Evolutionary conservation across 2,329 filamentous ascomycete genomes (phyloP).

Genomic region (Pseudogymnoascus sp.): DNA sequence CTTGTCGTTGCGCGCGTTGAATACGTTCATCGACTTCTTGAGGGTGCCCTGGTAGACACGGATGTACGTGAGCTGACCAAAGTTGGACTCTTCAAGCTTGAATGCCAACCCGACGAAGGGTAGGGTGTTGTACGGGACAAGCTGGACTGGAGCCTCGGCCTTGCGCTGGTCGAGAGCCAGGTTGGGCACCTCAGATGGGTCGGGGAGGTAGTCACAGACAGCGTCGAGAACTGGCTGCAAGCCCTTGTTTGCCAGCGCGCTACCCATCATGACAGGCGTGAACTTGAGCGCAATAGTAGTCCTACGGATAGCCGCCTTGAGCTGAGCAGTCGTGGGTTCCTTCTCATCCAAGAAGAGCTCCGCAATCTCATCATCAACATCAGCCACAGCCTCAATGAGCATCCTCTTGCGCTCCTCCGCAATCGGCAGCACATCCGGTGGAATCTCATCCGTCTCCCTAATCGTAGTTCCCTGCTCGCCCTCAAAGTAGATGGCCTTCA

Average conservation of each 20-base stretch:
- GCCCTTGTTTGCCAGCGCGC: conserved; percentile 86
- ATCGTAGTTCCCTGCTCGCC: conserved; percentile 73
- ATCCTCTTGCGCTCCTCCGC: conserved; percentile 74
- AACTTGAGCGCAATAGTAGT: conserved; percentile 87
- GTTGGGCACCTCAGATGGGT: conserved; percentile 84
- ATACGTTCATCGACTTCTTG: conserved; percentile 81
- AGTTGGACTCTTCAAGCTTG: conserved; percentile 98
- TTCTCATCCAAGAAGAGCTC: conserved; percentile 87
- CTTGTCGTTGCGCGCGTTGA: conserved; percentile 89
- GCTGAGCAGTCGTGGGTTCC: conserved; percentile 69
- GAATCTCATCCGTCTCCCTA: conserved; percentile 69
- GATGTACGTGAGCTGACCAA: conserved; percentile 95
- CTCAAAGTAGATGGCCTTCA: conserved; percentile 91
- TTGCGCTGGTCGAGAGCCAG: conserved; percentile 76
- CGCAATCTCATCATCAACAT: conserved; percentile 96
- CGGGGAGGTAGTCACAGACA: conserved; percentile 91
- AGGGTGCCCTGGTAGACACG: conserved; percentile 93
- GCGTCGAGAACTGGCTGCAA: conserved; percentile 96
- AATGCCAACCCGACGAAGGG: conserved; percentile 95
- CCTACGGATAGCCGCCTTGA: conserved; percentile 85
- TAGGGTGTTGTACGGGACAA: conserved; percentile 86
- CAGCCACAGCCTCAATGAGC: conserved; percentile 88
- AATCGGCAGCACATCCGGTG: conserved; percentile 66
- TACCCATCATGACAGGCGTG: conserved; percentile 92
- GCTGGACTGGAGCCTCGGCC: conserved; percentile 70